These are phyloP conservation scores for Teratosphaeria destructans DNA, from an alignment of 2,329 filamentous ascomycete genomes.

Conservation along the genomic window DNA sequence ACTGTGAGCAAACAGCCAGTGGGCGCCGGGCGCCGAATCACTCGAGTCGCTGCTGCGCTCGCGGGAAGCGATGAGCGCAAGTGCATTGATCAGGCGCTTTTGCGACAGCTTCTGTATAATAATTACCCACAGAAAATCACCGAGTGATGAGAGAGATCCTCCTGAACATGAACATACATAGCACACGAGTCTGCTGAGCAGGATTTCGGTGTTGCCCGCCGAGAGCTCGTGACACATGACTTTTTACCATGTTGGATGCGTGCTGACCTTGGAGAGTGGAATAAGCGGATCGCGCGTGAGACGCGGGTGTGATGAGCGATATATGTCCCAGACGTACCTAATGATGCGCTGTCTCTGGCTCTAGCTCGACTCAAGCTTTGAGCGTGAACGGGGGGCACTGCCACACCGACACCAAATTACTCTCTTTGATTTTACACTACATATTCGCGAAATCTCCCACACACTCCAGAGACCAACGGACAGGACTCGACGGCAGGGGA, in stretches of 20 bases:
- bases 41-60: too few relatives aligned
- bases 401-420: neutral
- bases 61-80: neutral
- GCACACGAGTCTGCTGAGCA: too few relatives aligned
- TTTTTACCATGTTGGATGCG: neutral
- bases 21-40: too few relatives aligned
- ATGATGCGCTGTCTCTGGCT: neutral
- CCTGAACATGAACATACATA: neutral
- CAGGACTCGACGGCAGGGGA: neutral
- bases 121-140: neutral
- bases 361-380: neutral
- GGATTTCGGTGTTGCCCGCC: too few relatives aligned
- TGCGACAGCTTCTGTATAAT: neutral
- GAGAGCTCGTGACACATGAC: too few relatives aligned
- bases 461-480: neutral
- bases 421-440: too few relatives aligned
- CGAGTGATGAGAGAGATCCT: neutral
- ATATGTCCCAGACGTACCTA: neutral
- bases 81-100: neutral
- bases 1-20: neutral
- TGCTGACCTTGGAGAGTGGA: neutral
- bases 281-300: neutral
- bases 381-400: neutral
- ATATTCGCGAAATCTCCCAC: neutral
- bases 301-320: neutral